phyloP scores from a whole-genome alignment of 163 green algal species.

The Scenedesmus sp. region DNA sequence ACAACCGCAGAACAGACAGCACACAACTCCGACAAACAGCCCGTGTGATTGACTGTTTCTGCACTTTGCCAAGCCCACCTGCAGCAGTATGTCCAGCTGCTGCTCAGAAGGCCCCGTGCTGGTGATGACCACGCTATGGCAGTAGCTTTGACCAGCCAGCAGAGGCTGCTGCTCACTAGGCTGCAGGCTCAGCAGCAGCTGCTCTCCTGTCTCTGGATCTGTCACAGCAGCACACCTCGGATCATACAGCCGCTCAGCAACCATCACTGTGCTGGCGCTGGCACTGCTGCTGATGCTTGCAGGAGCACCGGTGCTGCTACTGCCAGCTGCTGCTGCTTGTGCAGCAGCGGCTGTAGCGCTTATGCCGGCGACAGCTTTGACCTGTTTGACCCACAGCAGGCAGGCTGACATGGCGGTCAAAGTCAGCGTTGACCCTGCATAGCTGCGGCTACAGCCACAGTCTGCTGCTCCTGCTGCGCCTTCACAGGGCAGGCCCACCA shows the following conservation, averaged over 20 bases:
- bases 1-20: no score
- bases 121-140: slow-evolving; percentile 1
- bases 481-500: not conserved
- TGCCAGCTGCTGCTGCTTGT: not conserved
- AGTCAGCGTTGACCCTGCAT: not conserved
- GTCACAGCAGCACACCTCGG: not conserved
- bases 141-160: slow-evolving; percentile 33
- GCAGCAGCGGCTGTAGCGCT: slow-evolving; percentile 14
- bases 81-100: slow-evolving; percentile 37
- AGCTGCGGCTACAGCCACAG: slow-evolving; percentile 22
- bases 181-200: slow-evolving; percentile 34
- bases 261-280: slow-evolving; percentile 37
- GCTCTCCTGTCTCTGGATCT: slow-evolving; percentile 42
- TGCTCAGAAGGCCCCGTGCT: slow-evolving; percentile 16
- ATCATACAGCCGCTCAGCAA: slow-evolving; percentile 27
- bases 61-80: not conserved
- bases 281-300: not conserved
- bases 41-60: not conserved
- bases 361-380: slow-evolving; percentile 4
- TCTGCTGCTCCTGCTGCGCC: not conserved
- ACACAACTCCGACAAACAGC: not conserved
- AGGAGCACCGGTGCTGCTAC: not conserved
- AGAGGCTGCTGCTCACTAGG: slow-evolving; percentile 26
- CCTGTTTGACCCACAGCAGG: slow-evolving; percentile 20
- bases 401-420: slow-evolving; percentile 6